These are phyloP conservation scores for Corynespora cassiicola DNA, from an alignment of 2,329 filamentous ascomycete species.

Conservation along the genomic window DNA sequence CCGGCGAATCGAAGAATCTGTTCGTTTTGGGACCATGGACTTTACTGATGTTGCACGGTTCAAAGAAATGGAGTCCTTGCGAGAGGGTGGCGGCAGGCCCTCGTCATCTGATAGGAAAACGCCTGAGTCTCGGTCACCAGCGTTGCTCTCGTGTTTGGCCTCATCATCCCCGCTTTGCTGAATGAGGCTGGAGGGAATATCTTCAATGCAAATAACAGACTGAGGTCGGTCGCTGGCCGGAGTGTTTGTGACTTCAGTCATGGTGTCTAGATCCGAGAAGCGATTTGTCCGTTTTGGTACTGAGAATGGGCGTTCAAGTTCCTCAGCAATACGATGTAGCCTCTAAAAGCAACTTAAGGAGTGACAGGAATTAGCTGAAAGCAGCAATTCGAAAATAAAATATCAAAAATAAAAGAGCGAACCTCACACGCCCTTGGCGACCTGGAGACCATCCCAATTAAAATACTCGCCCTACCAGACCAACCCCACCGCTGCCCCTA, in stretches of 20 bases:
- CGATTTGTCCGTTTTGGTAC: slow-evolving; percentile 11
- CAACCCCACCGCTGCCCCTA: slow-evolving; percentile 1
- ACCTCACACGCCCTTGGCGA: slow-evolving; percentile 1
- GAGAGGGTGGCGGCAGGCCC: slow-evolving; percentile 4
- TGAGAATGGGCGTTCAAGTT: slow-evolving; percentile 15
- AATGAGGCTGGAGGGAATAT: not conserved
- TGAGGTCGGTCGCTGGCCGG: slow-evolving; percentile 8
- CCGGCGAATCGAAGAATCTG: slow-evolving; percentile 21
- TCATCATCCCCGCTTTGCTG: slow-evolving; percentile 1
- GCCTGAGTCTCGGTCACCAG: slow-evolving; percentile 29
- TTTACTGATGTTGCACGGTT: slow-evolving; percentile 10
- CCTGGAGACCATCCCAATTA: slow-evolving; percentile 6
- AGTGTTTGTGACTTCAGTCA: slow-evolving; percentile 15
- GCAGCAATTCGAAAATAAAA: not conserved
- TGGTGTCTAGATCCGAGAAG: slow-evolving; percentile 8
- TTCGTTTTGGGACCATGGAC: slow-evolving; percentile 16
- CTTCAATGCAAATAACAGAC: not conserved
- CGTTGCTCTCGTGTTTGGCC: slow-evolving; percentile 1
- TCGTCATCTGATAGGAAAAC: slow-evolving; percentile 30
- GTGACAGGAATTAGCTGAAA: not conserved
- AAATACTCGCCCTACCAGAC: slow-evolving; percentile 1
- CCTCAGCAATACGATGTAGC: slow-evolving; percentile 7
- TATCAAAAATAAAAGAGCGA: not conserved
- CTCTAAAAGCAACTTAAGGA: slow-evolving; percentile 1
- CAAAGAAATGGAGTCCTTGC: slow-evolving; percentile 15